Conservation (phyloP, 805 yeast genomes). For the Teunomyces gatunensis region DNA sequence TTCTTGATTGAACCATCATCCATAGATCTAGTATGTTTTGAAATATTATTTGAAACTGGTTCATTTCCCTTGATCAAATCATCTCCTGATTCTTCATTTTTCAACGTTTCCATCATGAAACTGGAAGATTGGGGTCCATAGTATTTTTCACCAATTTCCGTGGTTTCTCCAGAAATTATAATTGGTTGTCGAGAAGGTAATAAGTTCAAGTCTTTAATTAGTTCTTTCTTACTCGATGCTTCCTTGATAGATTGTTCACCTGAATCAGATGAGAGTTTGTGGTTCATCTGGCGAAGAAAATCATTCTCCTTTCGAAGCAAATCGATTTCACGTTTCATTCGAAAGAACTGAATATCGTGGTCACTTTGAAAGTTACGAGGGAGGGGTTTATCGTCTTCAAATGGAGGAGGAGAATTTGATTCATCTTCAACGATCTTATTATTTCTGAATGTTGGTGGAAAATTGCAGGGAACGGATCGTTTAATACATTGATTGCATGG, state of each 20-base stretch:
- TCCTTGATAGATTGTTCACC: slow-evolving; percentile 6
- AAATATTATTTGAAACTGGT: slow-evolving; percentile 10
- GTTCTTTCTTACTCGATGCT: not conserved
- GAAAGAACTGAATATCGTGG: not conserved
- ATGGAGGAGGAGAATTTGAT: not conserved
- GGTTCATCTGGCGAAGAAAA: slow-evolving; percentile 17
- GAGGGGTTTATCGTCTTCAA: not conserved
- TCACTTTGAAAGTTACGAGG: not conserved
- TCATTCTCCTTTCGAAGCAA: slow-evolving; percentile 19
- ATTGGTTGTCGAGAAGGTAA: slow-evolving; percentile 8
- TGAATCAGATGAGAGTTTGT: slow-evolving; percentile 11
- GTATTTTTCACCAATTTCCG: slow-evolving; percentile 42
- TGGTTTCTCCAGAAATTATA: slow-evolving; percentile 33
- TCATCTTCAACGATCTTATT: slow-evolving; percentile 27
- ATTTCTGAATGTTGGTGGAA: slow-evolving; percentile 47
- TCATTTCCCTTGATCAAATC: slow-evolving; percentile 17
- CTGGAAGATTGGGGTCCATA: slow-evolving; percentile 52
- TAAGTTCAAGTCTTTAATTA: not conserved
- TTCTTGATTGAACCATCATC: slow-evolving; percentile 5
- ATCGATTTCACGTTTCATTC: slow-evolving; percentile 15
- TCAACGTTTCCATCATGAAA: slow-evolving; percentile 44
- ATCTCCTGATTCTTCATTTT: slow-evolving; percentile 21
- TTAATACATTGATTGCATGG: slow-evolving; percentile 44
- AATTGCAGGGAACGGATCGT: slow-evolving; percentile 39
- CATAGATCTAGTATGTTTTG: not conserved